Base-by-base conservation (phyloP, 2,329 filamentous ascomycete species). In the Colletotrichum higginsianum region DNA sequence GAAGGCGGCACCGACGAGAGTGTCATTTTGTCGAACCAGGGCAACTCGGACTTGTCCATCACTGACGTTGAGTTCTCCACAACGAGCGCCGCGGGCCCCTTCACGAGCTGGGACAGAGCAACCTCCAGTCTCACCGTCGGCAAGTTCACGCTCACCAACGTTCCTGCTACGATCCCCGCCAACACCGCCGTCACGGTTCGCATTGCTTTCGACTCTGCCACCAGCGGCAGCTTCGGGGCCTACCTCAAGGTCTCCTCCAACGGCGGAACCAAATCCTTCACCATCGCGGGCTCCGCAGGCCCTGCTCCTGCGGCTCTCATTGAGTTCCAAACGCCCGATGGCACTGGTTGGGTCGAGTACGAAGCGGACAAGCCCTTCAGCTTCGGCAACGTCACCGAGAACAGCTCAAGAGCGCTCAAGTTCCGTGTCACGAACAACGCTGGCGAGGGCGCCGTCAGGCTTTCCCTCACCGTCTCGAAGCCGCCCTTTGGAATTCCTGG, bases 381-480 rank as follows among this genome's bases (percentile, higher is more conserved):
- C 0, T 90, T 90, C 72, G 89, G 88, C 16, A 86, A 86, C 49
- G 88, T 90, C 3, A 85, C 83, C 0, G 84, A 89, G 75, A 88
- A 88, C 47, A 84, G 80, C 0, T 85, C 84, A 0, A 81, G 79
- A 0, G 82, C 81, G 4, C 81, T 89, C 4, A 84, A 83, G 62
- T 81, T 91, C 77, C 84, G 89, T 0, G 76, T 90, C 30, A 88
- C 85, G 46, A 91, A 90, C 76, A 82, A 78, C 2, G 88, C 86
- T 5, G 78, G 82, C 0, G 61, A 78, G 0, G 85, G 85, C 2
- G 84, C 83, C 7, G 84, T 87, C 15, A 79, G 79, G 1, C 82
- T 90, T 1, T 87, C 85, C 0, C 79, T 90, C 16, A 90, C 88
- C 0, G 87, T 91, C 2, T 91, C 89, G 0, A 91, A 91, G 76